Conservation (phyloP, 164 flowering plant species). For the Magnolia officinalis region DNA sequence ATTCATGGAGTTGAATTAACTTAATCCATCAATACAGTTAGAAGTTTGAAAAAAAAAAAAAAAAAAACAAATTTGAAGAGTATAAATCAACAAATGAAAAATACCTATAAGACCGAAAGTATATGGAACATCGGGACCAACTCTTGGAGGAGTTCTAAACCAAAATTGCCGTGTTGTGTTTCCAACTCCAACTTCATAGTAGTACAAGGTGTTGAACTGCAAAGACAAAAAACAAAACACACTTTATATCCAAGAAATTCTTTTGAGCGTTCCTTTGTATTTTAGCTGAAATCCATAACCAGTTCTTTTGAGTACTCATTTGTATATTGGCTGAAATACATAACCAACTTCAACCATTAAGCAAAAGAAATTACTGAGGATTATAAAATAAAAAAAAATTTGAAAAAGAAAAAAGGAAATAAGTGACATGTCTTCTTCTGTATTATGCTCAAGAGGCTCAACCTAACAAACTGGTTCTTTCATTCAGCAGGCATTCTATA, state of each 20-base stretch:
- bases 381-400: neutral
- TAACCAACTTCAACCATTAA: neutral
- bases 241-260: neutral
- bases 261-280: neutral
- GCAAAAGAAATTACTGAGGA: neutral
- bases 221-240: neutral
- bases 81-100: neutral
- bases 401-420: neutral
- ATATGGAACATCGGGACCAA: conserved; percentile 50
- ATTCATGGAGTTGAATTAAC: neutral
- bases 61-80: neutral
- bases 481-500: too few relatives aligned
- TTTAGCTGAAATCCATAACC: too few relatives aligned
- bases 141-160: conserved; percentile 44
- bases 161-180: conserved; percentile 30
- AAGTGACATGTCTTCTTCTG: too few relatives aligned
- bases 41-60: too few relatives aligned
- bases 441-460: too few relatives aligned
- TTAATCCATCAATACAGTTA: neutral
- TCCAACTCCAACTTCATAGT: conserved; percentile 33
- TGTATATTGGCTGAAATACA: neutral
- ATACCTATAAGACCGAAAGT: conserved; percentile 49
- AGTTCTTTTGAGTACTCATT: neutral
- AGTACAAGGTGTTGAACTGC: conserved; percentile 38
- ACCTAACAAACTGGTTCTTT: too few relatives aligned